A percentile compares a stretch with the other conserved stretches of the same genome.
phyloP scores from a whole-genome alignment of 2,329 filamentous ascomycete species.

The Aspergillus pseudonomiae region DNA sequence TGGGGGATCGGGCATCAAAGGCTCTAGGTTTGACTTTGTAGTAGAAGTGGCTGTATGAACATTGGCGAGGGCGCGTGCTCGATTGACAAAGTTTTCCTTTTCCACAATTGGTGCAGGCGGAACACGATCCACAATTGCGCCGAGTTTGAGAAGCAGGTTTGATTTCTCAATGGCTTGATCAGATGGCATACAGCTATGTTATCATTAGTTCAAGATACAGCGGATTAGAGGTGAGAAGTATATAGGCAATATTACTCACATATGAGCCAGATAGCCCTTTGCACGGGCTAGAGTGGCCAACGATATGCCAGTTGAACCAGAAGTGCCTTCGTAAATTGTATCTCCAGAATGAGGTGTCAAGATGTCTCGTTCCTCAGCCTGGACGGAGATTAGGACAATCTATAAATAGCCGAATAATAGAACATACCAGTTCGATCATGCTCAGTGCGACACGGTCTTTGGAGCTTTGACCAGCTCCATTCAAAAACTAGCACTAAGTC shows the following conservation, averaged over 20 bases:
- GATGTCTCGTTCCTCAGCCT: constrained; percentile 77
- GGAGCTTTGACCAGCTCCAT: constrained; percentile 89
- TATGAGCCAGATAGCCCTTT: constrained; percentile 87
- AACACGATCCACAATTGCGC: constrained; percentile 89
- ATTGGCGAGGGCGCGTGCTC: constrained; percentile 73
- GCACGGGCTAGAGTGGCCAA: constrained; percentile 86
- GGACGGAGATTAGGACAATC: constrained; percentile 21
- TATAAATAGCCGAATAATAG: not conserved
- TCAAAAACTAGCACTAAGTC: constrained; percentile 67
- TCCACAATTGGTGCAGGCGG: constrained; percentile 92
- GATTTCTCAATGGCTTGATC: constrained; percentile 90
- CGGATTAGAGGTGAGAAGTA: not conserved
- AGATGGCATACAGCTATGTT: constrained; percentile 78
- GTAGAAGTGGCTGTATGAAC: constrained; percentile 64
- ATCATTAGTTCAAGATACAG: constrained; percentile 16
- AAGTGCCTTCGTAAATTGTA: constrained; percentile 96
- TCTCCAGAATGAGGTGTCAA: constrained; percentile 81
- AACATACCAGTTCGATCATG: constrained; percentile 71
- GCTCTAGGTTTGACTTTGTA: constrained; percentile 9
- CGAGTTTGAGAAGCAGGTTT: constrained; percentile 83
- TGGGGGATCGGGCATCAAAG: constrained; percentile 23
- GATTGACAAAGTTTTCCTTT: constrained; percentile 90
- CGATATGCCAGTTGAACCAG: constrained; percentile 94
- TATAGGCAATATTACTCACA: constrained; percentile 52
- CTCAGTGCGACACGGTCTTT: constrained; percentile 93